A percentile compares a stretch with the other conserved stretches of the same genome.
Conservation (phyloP, 23 red algal genomes). For the Agarophyton chilense region DNA sequence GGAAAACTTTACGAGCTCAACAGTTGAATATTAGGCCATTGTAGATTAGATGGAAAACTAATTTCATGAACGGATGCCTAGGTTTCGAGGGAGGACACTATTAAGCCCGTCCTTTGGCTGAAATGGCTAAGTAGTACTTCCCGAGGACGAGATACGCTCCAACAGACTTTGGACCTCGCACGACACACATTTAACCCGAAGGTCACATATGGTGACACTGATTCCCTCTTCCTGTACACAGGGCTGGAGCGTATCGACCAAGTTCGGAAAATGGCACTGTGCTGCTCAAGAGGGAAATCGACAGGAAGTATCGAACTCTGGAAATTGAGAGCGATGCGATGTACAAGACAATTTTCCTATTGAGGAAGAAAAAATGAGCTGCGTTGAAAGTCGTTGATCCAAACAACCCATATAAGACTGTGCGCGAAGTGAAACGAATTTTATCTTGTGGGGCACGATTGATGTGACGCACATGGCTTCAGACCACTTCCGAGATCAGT, state of each 20-base stretch:
- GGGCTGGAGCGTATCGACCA: conserved; percentile 65
- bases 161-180: conserved; percentile 87
- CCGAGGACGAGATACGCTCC: conserved; percentile 87
- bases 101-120: conserved; percentile 80
- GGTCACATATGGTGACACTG: conserved; percentile 98
- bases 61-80: conserved; percentile 95
- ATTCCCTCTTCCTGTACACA: conserved; percentile 94
- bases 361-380: conserved; percentile 98
- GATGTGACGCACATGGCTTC: conserved; percentile 81
- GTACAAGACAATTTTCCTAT: conserved; percentile 94
- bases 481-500: conserved; percentile 49
- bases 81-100: conserved; percentile 88
- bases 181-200: conserved; percentile 60
- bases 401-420: conserved; percentile 46
- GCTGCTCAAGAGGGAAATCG: conserved; percentile 82
- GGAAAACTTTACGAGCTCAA: conserved; percentile 25
- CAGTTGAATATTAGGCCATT: conserved; percentile 84
- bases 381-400: conserved; percentile 76
- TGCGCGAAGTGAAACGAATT: conserved; percentile 95
- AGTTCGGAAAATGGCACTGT: conserved; percentile 74
- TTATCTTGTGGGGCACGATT: conserved; percentile 96
- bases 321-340: conserved; percentile 99
- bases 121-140: conserved; percentile 87
- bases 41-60: conserved; percentile 92
- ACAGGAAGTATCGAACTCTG: conserved; percentile 87